phyloP scores from a whole-genome alignment of 2,329 filamentous ascomycete species.

The Apiospora aurea region DNA sequence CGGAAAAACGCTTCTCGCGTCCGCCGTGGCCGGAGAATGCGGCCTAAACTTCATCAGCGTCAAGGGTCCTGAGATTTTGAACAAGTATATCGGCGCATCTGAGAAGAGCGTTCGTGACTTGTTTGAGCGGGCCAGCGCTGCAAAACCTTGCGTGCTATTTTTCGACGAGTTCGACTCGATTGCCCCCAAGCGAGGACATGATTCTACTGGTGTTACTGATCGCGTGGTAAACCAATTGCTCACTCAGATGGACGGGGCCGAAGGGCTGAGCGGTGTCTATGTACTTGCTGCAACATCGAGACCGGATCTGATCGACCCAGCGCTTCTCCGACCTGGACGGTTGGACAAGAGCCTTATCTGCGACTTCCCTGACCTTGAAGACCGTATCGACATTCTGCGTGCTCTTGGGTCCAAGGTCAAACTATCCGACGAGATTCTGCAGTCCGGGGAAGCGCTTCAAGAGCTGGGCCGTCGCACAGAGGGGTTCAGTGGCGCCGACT shows the following conservation, averaged over 20 bases:
- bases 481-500: conserved; percentile 91
- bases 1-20: conserved; percentile 94
- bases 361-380: conserved; percentile 81
- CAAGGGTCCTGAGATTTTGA: conserved; percentile 96
- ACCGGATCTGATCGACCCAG: conserved; percentile 95
- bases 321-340: conserved; percentile 87
- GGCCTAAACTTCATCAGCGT: conserved; percentile 98
- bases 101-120: conserved; percentile 96
- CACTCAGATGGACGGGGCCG: conserved; percentile 98
- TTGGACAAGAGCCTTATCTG: conserved; percentile 93
- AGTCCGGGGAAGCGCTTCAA: conserved; percentile 62
- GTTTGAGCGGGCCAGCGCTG: conserved; percentile 90
- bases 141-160: conserved; percentile 92
- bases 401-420: conserved; percentile 85
- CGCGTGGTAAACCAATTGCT: conserved; percentile 97
- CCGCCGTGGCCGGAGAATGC: conserved; percentile 96
- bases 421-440: conserved; percentile 70
- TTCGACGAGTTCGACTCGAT: conserved; percentile 99
- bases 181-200: conserved; percentile 94
- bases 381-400: conserved; percentile 86
- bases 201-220: conserved; percentile 97
- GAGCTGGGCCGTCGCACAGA: conserved; percentile 83
- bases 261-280: conserved; percentile 93
- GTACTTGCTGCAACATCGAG: conserved; percentile 93
- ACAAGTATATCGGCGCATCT: conserved; percentile 98